Evolutionary conservation across 2,329 filamentous ascomycete species (phyloP).

Genomic region (Penicillium sp.): DNA sequence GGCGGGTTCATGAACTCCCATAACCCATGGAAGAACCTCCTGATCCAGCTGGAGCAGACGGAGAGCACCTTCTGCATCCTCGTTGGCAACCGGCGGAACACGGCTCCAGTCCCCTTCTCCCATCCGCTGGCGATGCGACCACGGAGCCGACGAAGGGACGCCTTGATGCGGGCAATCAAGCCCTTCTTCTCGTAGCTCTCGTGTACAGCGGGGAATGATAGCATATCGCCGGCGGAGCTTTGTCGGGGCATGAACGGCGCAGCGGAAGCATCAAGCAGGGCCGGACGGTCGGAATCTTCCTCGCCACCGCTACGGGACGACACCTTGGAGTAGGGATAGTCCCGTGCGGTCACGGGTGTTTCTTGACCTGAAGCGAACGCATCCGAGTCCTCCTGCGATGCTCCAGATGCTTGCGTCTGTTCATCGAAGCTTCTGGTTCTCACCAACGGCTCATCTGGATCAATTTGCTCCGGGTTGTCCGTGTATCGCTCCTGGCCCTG

Average conservation of each 20-base stretch:
- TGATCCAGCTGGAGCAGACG: no score
- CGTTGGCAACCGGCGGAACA: no score
- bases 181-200: no score
- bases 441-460: conserved; percentile 31
- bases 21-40: conserved; percentile 55
- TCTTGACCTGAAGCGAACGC: no score
- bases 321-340: conserved; percentile 31
- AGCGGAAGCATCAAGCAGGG: conserved; percentile 25
- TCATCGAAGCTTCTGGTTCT: conserved; percentile 29
- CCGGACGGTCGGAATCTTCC: conserved; percentile 14
- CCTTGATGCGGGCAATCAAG: no score
- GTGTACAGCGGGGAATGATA: conserved; percentile 49
- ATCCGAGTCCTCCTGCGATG: no score
- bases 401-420: no score
- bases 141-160: no score
- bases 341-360: conserved; percentile 31
- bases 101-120: no score
- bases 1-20: conserved; percentile 98
- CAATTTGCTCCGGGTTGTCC: conserved; percentile 33
- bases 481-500: conserved; percentile 35
- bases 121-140: no score
- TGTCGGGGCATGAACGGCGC: conserved; percentile 33
- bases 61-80: no score
- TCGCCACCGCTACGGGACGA: conserved; percentile 19
- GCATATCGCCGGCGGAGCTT: conserved; percentile 47